Conservation (phyloP, 352 stramenopile species). For the Phytopythium aichiense region DNA sequence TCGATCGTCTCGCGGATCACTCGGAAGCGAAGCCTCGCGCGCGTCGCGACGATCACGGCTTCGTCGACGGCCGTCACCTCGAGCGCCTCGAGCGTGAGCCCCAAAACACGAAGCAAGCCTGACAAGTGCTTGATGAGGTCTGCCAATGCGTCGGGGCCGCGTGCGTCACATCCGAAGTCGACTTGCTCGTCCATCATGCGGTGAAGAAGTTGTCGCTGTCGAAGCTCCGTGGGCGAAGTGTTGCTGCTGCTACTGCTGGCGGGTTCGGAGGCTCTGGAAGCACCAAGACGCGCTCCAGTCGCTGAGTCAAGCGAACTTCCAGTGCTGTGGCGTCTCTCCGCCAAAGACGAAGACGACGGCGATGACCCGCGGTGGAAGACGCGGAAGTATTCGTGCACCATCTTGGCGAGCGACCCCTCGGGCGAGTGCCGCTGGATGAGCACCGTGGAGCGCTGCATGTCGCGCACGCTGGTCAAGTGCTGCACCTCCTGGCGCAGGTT, state of each 20-base stretch:
- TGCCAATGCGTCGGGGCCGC: constrained; percentile 18
- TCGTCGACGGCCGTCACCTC: constrained; percentile 12
- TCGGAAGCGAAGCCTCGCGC: constrained; percentile 16
- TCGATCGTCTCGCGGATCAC: constrained; percentile 19
- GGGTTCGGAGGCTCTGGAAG: background rate
- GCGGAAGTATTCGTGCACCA: constrained; percentile 19
- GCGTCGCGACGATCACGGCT: constrained; percentile 12
- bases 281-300: background rate
- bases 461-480: constrained; percentile 15
- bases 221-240: background rate
- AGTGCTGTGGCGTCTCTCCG: constrained; percentile 1
- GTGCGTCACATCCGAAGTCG: constrained; percentile 15
- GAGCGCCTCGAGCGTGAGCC: constrained; percentile 6
- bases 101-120: constrained; percentile 9
- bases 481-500: constrained; percentile 32
- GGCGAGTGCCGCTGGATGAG: constrained; percentile 18
- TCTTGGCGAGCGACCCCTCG: constrained; percentile 20
- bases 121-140: constrained; percentile 18
- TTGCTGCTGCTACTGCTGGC: background rate
- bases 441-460: constrained; percentile 16
- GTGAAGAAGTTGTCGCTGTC: constrained; percentile 19
- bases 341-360: background rate
- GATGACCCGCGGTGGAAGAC: constrained; percentile 18
- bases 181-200: constrained; percentile 23
- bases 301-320: background rate